A percentile compares a stretch with the other conserved stretches of the same genome.
These are phyloP conservation scores for Sclerotinia subarctica DNA, from an alignment of 2,329 filamentous ascomycete species.

Conservation along the genomic window DNA sequence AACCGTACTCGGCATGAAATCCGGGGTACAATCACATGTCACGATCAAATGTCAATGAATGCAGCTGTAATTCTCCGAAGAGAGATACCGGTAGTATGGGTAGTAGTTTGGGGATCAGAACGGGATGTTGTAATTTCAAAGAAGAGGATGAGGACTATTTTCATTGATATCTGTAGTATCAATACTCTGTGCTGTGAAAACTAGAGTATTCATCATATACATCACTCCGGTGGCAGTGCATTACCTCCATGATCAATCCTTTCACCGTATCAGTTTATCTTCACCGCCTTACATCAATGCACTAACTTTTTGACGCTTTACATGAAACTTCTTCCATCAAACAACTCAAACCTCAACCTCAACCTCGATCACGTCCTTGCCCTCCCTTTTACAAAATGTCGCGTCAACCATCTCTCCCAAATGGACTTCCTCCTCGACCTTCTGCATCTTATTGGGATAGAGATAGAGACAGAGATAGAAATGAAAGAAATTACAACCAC, in stretches of 20 bases:
- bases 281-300: not conserved
- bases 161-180: too few relatives aligned
- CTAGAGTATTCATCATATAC: too few relatives aligned
- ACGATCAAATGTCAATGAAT: not conserved
- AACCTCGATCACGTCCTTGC: not conserved
- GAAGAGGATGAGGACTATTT: too few relatives aligned
- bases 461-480: not conserved
- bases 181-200: too few relatives aligned
- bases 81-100: too few relatives aligned
- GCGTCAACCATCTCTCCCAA: constrained; percentile 34
- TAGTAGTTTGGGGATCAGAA: too few relatives aligned
- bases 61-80: too few relatives aligned
- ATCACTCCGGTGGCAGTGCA: too few relatives aligned
- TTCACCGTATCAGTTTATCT: too few relatives aligned
- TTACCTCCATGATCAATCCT: too few relatives aligned
- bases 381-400: constrained; percentile 27
- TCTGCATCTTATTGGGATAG: not conserved
- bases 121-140: too few relatives aligned
- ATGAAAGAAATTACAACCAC: constrained; percentile 12
- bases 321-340: not conserved
- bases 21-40: constrained; percentile 22
- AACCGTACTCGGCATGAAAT: constrained; percentile 5
- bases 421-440: constrained; percentile 31
- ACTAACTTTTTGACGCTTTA: not conserved
- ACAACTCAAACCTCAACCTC: not conserved